Evolutionary conservation across 345 rosid species (phyloP).

Genomic region (Boechera retrofracta): DNA sequence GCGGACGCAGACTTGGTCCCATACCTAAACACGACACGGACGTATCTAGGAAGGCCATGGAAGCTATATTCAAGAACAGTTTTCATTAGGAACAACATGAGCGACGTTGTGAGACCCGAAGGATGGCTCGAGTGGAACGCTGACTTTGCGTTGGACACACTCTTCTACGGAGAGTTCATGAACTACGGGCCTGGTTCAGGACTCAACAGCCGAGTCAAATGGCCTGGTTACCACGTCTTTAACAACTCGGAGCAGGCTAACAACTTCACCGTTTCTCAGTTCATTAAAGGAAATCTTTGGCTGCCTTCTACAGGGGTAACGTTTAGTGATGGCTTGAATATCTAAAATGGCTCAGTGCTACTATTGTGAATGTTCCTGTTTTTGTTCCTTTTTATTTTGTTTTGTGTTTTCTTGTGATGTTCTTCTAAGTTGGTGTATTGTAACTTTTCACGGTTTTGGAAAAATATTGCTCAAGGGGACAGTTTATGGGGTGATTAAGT

Average conservation of each 20-base stretch:
- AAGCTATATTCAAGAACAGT: conserved; percentile 79
- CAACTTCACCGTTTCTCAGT: conserved; percentile 73
- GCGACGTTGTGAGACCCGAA: conserved; percentile 61
- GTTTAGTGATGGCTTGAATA: conserved; percentile 43
- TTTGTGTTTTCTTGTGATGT: conserved; percentile 2
- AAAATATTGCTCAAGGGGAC: conserved; percentile 10
- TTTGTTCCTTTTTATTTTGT: not conserved
- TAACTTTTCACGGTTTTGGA: conserved; percentile 14
- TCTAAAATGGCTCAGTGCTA: conserved; percentile 1
- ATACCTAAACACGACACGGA: conserved; percentile 51
- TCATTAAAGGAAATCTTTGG: conserved; percentile 79
- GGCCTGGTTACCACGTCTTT: conserved; percentile 78
- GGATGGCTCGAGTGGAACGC: conserved; percentile 93
- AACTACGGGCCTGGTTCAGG: conserved; percentile 75
- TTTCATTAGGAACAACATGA: conserved; percentile 69
- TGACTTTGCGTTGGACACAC: conserved; percentile 61
- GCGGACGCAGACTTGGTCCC: conserved; percentile 70
- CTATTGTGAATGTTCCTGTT: conserved; percentile 9
- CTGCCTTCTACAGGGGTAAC: conserved; percentile 70
- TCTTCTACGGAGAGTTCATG: conserved; percentile 74
- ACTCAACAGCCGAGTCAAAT: conserved; percentile 60
- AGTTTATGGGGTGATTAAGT: not conserved
- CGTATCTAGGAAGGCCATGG: conserved; percentile 96
- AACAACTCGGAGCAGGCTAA: conserved; percentile 52
- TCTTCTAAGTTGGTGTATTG: conserved; percentile 12